Evolutionary conservation across 495 filamentous ascomycete genomes (phyloP), one percentile per base, ranked within the genome.

Genomic region (Tricharina praecox): DNA sequence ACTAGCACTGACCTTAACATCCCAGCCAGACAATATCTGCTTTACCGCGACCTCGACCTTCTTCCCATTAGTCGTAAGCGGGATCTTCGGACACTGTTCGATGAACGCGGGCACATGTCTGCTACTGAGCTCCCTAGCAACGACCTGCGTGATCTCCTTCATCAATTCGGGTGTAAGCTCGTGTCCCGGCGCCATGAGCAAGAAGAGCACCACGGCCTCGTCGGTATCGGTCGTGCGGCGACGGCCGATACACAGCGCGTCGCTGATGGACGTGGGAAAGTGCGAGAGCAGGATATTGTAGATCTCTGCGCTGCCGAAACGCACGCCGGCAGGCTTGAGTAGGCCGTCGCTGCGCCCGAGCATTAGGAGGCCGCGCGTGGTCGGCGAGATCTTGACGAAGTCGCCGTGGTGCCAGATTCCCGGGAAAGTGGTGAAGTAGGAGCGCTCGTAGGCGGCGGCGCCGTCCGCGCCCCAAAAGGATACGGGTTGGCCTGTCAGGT

Each of bases 41-140:
- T 93, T 93, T 21, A 93, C 85, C 2, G 84, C 81, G 26, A 87
- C 82, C 59, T 94, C 86, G 32, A 94, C 83, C 67, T 93, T 94
- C 68, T 94, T 94, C 34, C 87, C 86, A 58, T 94, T 94, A 0
- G 75, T 78, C 23, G 86, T 95, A 54, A 85, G 77, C 0, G 86
- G 86, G 38, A 95, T 85, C 39, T 88, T 84, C 0, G 70, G 73
- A 44, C 78, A 82, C 58, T 78, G 75, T 50, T 84, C 82, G 35
- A 93, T 68, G n/a, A 86, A 64, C 0, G 74, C 78, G 3, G 86
- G 86, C 5, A 93, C 82, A 67, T 95, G 87, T 39, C 87, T 74
- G 15, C 82, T 77, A 53, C 81, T 88, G 50, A 95, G 65, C 59
- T 86, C 83, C 50, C 70, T 76, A 52, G 75, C 72, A 24, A 93